Evolutionary conservation across 495 filamentous ascomycete species (phyloP), one percentile per base, ranked within the genome.

Genomic region (Rostrohypoxylon terebratum): DNA sequence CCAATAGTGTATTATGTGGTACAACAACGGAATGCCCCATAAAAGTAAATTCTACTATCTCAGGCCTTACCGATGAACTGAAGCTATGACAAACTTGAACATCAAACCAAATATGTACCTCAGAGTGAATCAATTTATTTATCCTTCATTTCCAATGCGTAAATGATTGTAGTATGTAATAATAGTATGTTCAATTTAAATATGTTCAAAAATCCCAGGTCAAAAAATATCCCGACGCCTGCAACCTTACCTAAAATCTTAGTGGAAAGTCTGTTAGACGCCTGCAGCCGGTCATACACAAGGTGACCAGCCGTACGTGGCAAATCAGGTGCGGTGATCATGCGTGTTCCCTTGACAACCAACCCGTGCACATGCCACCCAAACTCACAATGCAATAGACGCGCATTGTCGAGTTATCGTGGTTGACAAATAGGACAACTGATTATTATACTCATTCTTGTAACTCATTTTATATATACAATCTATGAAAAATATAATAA

Each of bases 331-430:
- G 68, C 21, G 45, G 16, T 63, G 53, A 55, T 71, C 69, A 72
- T 66, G 59, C 64, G 67, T 58, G 69, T 72, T 72, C 44, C 69
- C 64, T 63, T 34, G 69, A 63, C 69, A 68, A 72, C 69, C 63
- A 55, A 34, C 21, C 14, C 16, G 5, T 21, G 42, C 45, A 50
- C 28, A 36, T 36, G 36, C 42, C 60, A 31, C 66, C 38, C 18
- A 61, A 58, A 36, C 53, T 57, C n/a, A 42, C 36, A 44, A 50
- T 8, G 7, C 21, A 38, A 60, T 42, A 42, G 38, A 42, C 57
- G 62, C 68, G 68, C 59, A 48, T 45, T n/a, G 36, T 16, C 33
- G 8, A 63, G 5, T 16, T 8, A 31, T 34, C 14, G 38, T 66
- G 53, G 50, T 18, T 66, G 42, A 59, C 54, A n/a, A n/a, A 38